Percentiles rank a stretch among this genome's conserved stretches.
These are phyloP conservation scores for Zoysia pacifica DNA, from an alignment of 176 grass and related monocot genomes.

Conservation along the genomic window DNA sequence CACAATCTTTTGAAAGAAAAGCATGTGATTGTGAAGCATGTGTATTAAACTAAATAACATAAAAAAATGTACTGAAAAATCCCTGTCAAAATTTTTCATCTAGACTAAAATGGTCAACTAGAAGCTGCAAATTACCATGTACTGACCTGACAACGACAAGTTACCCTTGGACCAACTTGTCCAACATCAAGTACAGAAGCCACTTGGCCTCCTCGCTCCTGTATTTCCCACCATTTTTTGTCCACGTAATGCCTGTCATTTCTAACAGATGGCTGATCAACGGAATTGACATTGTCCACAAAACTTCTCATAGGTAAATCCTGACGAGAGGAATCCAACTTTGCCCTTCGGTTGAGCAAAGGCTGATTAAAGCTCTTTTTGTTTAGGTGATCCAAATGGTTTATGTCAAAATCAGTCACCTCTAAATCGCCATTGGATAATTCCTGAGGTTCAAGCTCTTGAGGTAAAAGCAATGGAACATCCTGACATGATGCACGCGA, in stretches of 20 bases:
- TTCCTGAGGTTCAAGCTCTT: conserved; percentile 71
- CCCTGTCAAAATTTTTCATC: neutral
- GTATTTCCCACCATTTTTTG: conserved; percentile 93
- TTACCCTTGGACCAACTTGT: conserved; percentile 83
- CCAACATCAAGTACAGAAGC: conserved; percentile 73
- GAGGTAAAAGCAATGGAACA: conserved; percentile 80
- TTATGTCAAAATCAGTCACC: conserved; percentile 49
- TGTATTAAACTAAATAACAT: neutral
- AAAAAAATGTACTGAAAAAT: neutral
- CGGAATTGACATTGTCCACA: conserved; percentile 70
- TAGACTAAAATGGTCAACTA: conserved; percentile 14
- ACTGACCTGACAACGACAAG: conserved; percentile 90
- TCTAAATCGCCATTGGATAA: conserved; percentile 52
- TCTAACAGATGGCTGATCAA: conserved; percentile 43
- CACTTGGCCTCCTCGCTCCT: conserved; percentile 80
- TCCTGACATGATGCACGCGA: conserved; percentile 64
- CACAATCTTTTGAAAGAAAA: neutral
- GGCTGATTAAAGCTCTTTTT: conserved; percentile 65
- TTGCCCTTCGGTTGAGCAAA: conserved; percentile 68
- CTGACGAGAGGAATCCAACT: conserved; percentile 69
- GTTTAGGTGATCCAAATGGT: conserved; percentile 51
- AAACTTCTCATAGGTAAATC: conserved; percentile 96
- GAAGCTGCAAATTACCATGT: conserved; percentile 18
- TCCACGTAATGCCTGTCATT: conserved; percentile 56
- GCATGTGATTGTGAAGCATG: conserved; percentile 1